Evolutionary conservation across 371 early-diverging fungal genomes (phyloP).

Genomic region (Mucor indicus): DNA sequence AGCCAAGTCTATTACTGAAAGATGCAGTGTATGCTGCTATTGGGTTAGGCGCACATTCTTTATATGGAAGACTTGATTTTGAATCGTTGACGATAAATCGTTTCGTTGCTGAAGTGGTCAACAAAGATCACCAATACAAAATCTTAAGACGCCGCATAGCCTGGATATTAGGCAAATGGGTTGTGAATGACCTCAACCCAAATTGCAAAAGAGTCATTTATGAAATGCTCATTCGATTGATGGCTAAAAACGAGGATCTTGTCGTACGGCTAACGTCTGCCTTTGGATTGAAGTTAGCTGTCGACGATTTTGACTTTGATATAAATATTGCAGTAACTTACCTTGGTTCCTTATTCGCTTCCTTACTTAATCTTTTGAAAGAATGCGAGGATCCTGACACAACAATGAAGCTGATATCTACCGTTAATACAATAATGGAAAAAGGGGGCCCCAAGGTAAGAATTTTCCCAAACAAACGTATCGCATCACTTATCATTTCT

Average conservation of each 20-base stretch:
- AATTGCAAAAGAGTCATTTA: slow-evolving; percentile 67
- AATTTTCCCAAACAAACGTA: too few relatives aligned
- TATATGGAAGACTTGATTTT: slow-evolving; percentile 84
- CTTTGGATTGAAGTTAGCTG: slow-evolving; percentile 57
- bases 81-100: slow-evolving; percentile 70
- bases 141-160: slow-evolving; percentile 78
- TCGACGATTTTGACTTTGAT: slow-evolving; percentile 91
- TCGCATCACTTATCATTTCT: not conserved
- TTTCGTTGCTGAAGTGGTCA: slow-evolving; percentile 52
- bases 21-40: slow-evolving; percentile 84
- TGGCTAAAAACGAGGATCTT: slow-evolving; percentile 65
- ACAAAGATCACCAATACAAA: slow-evolving; percentile 49
- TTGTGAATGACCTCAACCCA: slow-evolving; percentile 73
- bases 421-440: slow-evolving; percentile 75
- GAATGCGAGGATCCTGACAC: slow-evolving; percentile 78
- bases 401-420: slow-evolving; percentile 71
- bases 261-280: slow-evolving; percentile 83
- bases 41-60: slow-evolving; percentile 78
- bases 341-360: slow-evolving; percentile 58
- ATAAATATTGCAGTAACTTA: slow-evolving; percentile 67
- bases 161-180: slow-evolving; percentile 87
- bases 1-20: slow-evolving; percentile 62
- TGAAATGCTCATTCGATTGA: slow-evolving; percentile 62
- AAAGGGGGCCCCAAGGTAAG: slow-evolving; percentile 67
- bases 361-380: slow-evolving; percentile 54